phyloP scores from a whole-genome alignment of 768 basidiomycete species.

The Tylopilus plumbeoviolaceoides region DNA sequence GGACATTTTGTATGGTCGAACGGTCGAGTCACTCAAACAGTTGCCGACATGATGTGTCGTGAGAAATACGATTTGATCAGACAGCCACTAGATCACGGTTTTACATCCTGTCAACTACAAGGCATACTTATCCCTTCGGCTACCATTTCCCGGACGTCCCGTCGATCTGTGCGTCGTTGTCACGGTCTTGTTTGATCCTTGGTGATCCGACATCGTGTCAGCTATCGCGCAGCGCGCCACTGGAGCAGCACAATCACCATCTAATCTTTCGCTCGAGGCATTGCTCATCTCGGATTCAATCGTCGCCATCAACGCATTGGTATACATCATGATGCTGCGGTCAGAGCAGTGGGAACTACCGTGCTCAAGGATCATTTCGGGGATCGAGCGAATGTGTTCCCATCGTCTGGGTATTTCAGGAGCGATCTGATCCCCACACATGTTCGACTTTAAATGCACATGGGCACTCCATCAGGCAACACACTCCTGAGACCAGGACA shows the following conservation, averaged over 20 bases:
- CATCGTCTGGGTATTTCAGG: no score
- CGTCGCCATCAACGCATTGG: not conserved
- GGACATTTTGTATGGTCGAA: constrained; percentile 11
- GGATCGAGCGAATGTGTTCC: not conserved
- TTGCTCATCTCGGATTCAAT: not conserved
- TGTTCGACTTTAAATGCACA: no score
- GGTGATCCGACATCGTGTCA: not conserved
- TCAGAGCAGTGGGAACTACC: not conserved
- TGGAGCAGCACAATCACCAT: not conserved
- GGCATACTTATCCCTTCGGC: no score
- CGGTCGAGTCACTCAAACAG: not conserved
- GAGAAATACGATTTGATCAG: no score
- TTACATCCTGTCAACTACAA: no score
- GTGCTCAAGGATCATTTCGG: not conserved
- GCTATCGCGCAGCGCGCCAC: not conserved
- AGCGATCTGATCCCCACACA: no score
- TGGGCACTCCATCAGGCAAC: no score
- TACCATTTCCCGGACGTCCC: not conserved
- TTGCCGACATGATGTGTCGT: not conserved
- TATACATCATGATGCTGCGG: not conserved
- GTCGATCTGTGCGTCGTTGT: not conserved
- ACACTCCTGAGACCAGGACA: no score
- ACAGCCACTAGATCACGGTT: no score
- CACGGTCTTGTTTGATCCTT: not conserved
- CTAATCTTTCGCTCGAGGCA: not conserved